Base-by-base conservation (phyloP, 106 monocot species). In the Dendrobium chrysotoxum region DNA sequence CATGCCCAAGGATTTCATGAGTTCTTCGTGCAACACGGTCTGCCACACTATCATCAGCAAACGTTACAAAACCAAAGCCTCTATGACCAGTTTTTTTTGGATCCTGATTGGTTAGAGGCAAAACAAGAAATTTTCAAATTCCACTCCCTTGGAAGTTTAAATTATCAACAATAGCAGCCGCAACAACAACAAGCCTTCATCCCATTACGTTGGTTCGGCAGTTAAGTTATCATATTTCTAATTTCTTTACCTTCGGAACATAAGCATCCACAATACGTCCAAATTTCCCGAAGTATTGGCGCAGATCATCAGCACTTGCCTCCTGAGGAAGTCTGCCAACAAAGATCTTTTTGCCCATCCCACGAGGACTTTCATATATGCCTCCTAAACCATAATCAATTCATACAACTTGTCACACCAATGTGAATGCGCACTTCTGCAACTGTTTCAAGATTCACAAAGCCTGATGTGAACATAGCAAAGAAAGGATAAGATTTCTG, bases 31-130 rank as follows among this genome's bases (percentile, higher is more conserved):
- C 84, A 42, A 98, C 95, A 72, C 94, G 94, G 80, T 98, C 94
- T 40, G 94, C 98, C 18, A 91, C 95, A 80, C 91, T 92, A 82
- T 95, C 98, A 54, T 98, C 98, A 80, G 98, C 92, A 91, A 98
- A 98, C 50, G 94, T 98, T 7, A 98, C 95, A 89, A 95, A 98
- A 71, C 98, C 98, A 92, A 98, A 98, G 42, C 98, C 94, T 67
- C 98, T 85, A 80, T 98, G 98, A 13, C 98, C 98, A 73, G 76
- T 87, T 87, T 82, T 94, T 83, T 98, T 98, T 7, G 95, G 98
- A 87, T 98, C 94, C 98, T 98, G 71, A 46, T 35, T 44, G 71
- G 50, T 28, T 3, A 35, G 35, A 35, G 72, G 55, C n/a, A 80
- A 47, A 45, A 5, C 17, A 11, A 42, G 26, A 35, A 75, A 55